Evolutionary conservation across 1,284 basidiomycete species (phyloP).

Genomic region (Moniliophthora roreri): DNA sequence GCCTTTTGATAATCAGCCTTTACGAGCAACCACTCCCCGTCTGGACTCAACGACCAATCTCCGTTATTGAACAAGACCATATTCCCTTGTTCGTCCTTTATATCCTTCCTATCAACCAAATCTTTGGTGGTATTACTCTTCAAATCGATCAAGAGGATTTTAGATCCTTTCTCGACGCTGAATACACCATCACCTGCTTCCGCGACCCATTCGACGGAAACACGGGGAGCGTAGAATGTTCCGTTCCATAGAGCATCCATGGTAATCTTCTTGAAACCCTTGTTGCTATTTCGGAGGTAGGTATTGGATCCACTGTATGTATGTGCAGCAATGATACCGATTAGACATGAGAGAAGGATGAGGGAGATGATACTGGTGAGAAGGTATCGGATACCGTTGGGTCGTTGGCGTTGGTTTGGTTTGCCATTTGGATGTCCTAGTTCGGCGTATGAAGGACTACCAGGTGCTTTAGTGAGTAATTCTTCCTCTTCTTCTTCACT

Average conservation of each 20-base stretch:
- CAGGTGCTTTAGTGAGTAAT: constrained; percentile 38
- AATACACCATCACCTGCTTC: constrained; percentile 94
- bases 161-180: constrained; percentile 58
- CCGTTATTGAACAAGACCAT: constrained; percentile 50
- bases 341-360: constrained; percentile 54
- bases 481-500: constrained; percentile 58
- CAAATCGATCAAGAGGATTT: constrained; percentile 71
- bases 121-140: constrained; percentile 70
- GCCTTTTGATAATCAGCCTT: constrained; percentile 76
- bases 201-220: constrained; percentile 76
- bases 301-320: constrained; percentile 55
- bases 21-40: constrained; percentile 85
- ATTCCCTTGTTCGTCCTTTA: constrained; percentile 63
- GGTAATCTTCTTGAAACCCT: constrained; percentile 67
- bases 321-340: constrained; percentile 73
- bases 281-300: constrained; percentile 21
- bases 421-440: constrained; percentile 9
- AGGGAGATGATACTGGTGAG: constrained; percentile 53
- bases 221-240: constrained; percentile 60
- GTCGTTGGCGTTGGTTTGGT: constrained; percentile 30
- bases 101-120: constrained; percentile 57
- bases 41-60: constrained; percentile 81
- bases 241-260: constrained; percentile 92
- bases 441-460: constrained; percentile 17
- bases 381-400: constrained; percentile 53